phyloP scores from a whole-genome alignment of 106 monocot species.

The Hemerocallis citrina region DNA sequence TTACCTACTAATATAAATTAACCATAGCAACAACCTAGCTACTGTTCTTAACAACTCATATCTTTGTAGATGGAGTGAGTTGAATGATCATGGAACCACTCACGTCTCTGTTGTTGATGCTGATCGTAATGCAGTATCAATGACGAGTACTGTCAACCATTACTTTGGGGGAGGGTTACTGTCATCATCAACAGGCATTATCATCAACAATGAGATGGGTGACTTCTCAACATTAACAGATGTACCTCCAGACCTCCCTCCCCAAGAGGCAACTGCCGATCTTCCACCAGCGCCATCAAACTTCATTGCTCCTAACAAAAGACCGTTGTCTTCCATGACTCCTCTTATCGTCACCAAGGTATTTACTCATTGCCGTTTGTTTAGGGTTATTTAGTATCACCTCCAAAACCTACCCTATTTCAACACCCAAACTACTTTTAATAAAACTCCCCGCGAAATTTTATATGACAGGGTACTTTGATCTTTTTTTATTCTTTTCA shows the following conservation, averaged over 20 bases:
- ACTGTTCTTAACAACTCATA: slow-evolving; percentile 41
- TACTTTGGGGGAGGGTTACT: slow-evolving; percentile 65
- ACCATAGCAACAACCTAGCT: no score
- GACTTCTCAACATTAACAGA: slow-evolving; percentile 78
- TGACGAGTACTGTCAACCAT: slow-evolving; percentile 78
- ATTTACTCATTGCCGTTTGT: no score
- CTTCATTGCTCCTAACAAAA: slow-evolving; percentile 77
- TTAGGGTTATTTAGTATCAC: no score
- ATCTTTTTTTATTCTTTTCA: no score
- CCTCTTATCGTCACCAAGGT: slow-evolving; percentile 86
- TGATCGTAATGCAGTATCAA: slow-evolving; percentile 77
- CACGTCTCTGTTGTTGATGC: slow-evolving; percentile 81
- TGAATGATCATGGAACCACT: slow-evolving; percentile 82
- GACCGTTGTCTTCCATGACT: slow-evolving; percentile 91
- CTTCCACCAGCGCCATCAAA: slow-evolving; percentile 86
- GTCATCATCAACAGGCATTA: slow-evolving; percentile 79
- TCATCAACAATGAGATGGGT: slow-evolving; percentile 92
- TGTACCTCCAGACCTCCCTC: slow-evolving; percentile 40
- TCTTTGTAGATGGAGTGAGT: slow-evolving; percentile 65
- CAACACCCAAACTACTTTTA: no score
- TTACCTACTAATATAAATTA: no score
- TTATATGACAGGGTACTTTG: no score
- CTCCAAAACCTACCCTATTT: no score
- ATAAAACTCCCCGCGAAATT: no score
- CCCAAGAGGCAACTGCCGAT: no score